phyloP scores from a whole-genome alignment of 2,329 filamentous ascomycete genomes.

The Xylariomycetidae sp. region DNA sequence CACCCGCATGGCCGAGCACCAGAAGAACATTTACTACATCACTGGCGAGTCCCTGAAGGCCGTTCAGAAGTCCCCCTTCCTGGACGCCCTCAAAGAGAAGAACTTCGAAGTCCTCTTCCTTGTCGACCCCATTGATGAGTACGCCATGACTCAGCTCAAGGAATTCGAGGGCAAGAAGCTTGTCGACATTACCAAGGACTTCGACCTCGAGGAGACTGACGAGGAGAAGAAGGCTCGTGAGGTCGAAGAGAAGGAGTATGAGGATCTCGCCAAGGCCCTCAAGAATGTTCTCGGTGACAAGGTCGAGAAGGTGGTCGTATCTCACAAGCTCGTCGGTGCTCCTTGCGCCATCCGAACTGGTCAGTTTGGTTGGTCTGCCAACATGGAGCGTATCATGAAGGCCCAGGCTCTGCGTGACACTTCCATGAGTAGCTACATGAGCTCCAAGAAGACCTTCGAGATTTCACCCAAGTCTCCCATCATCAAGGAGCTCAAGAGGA shows the following conservation, averaged over 20 bases:
- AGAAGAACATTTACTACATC: conserved; percentile 99
- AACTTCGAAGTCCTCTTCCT: conserved; percentile 99
- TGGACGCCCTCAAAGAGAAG: conserved; percentile 98
- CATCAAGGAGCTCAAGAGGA: conserved; percentile 98
- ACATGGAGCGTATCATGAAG: conserved; percentile 99
- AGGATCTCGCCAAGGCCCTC: conserved; percentile 88
- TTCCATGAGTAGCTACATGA: conserved; percentile 99
- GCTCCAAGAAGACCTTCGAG: conserved; percentile 99
- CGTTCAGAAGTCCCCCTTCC: conserved; percentile 96
- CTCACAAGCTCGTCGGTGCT: conserved; percentile 90
- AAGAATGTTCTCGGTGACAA: conserved; percentile 99
- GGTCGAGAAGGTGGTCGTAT: conserved; percentile 99
- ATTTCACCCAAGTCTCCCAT: conserved; percentile 98
- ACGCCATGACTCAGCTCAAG: conserved; percentile 99
- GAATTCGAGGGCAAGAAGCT: conserved; percentile 99
- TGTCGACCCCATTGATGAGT: conserved; percentile 98
- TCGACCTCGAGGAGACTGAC: conserved; percentile 99
- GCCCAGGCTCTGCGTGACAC: conserved; percentile 99
- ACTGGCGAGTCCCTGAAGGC: conserved; percentile 99
- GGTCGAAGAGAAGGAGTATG: conserved; percentile 97
- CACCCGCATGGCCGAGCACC: conserved; percentile 99
- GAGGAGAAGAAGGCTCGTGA: conserved; percentile 98
- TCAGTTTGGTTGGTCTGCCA: conserved; percentile 99
- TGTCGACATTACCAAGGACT: conserved; percentile 99
- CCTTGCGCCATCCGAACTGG: conserved; percentile 99